Base-by-base conservation (phyloP, 306 rosid species). In the Acacia confusa region DNA sequence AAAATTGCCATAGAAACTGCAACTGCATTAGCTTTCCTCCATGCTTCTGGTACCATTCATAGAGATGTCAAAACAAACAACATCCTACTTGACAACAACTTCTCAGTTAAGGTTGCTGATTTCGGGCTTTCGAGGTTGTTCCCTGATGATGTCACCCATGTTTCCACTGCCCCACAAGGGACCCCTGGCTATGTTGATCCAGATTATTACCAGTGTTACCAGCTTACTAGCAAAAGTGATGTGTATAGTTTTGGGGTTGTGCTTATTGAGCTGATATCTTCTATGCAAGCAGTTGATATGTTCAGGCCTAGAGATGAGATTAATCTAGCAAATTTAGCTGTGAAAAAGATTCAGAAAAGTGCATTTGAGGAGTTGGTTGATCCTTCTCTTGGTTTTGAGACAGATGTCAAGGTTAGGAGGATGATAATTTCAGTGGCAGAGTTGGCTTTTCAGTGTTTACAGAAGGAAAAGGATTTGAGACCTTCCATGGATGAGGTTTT, bases 151-250 rank as follows among this genome's bases (percentile, higher is more conserved):
- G 90, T 83, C 9, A 84, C 88, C 17, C 97, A 92, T 77, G 88
- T 90, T 78, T 90, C 97, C 20, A 92, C 91, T 2, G 81, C 90
- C 38, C 97, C 97, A 50, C 97, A 90, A 70, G 94, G 97, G 38
- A 90, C 94, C 1, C 94, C 92, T 3, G 97, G 94, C 6, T 88
- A 90, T 52, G 91, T 90, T 43, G 92, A 92, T n/a, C 94, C 94
- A 4, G 91, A 90, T 48, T 88, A 92, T 80, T 85, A 87, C 75
- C 86, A 87, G 41, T 88, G 90, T 63, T 90, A 88, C 76, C 91
- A 92, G 68, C 91, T 92, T 48, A 88, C 94, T 0, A 83, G 83
- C 47, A 92, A 92, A 88, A 92, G 94, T 55, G 94, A 92, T 70
- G 97, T 90, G 14, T 87, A 87, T 61, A 90, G 91, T 68, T 92